Base-by-base conservation (phyloP, 257 asterid genomes). In the Ajuga chamaepitys region DNA sequence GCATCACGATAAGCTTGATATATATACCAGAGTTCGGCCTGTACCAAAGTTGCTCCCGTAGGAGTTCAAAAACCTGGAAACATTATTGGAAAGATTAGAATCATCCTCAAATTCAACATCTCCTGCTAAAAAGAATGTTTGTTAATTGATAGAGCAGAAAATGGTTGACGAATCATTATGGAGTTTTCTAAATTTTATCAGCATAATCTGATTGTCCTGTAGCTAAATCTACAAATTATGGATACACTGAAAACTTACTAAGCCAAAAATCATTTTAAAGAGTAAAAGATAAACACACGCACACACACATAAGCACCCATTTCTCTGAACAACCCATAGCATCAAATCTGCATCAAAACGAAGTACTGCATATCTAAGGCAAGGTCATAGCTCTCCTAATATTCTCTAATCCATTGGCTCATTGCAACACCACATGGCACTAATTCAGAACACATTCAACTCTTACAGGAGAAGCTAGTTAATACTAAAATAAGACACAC, bases 21-120 rank as follows among this genome's bases (percentile, higher is more conserved):
- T 93, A 93, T 62, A 89, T 73, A 58, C 96, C 92, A 10, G 77
- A 16, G 59, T 83, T 82, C 9, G 99, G 97, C 74, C 74, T 76
- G 90, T 93, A 93, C 99, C 99, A 93, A 0, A 84, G 84, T 82
- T 93, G 99, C 81, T 93, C 96, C 0, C 89, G 89, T 10, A 93
- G 99, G 74, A 93, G 97, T 38, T 87, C 94, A 52, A 89, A 93
- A 58, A 93, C 85, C 99, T 93, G 89, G 25, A 54, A 75, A 20
- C 26, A 62, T 25, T 18, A 13, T 40, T 11, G 37, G 9, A 16
- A 44, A 59, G 14, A 38, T 45, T 50, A 46, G 12, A 68, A 55
- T 7, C 24, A 6, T 61, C 41, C 7, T 26, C 35, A 41, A 66
- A 18, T 17, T 26, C 44, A 24, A 38, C 53, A n/a, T 50, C 5